Conservation (phyloP, 2,329 filamentous ascomycete species). For the Neofusicoccum sp. region DNA sequence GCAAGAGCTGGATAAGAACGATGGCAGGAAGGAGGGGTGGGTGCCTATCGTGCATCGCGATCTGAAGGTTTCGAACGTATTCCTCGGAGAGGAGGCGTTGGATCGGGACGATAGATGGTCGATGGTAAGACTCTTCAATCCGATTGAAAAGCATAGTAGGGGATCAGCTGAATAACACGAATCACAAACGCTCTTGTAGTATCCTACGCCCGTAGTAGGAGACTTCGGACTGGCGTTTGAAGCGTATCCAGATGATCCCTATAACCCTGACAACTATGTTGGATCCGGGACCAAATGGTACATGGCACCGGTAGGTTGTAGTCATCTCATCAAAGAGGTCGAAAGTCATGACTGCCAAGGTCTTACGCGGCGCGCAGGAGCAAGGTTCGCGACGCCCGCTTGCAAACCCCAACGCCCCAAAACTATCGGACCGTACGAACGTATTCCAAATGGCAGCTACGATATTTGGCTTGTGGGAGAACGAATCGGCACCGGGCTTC, state of each 20-base stretch:
- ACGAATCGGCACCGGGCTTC: not conserved
- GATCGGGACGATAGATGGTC: not conserved
- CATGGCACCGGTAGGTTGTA: not conserved
- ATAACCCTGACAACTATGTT: not conserved
- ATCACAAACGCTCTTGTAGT: not conserved
- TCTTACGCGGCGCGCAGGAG: not conserved
- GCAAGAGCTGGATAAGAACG: not conserved
- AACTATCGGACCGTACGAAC: slow-evolving; percentile 2
- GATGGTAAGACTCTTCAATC: not conserved
- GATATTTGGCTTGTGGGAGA: not conserved
- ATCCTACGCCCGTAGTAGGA: not conserved
- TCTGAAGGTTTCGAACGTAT: not conserved
- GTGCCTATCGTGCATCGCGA: slow-evolving; percentile 4
- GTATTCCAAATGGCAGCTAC: not conserved
- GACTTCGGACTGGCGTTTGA: not conserved
- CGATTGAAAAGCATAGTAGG: not conserved
- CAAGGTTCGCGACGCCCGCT: not conserved
- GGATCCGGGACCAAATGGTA: not conserved
- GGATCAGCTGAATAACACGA: not conserved
- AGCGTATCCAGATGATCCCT: not conserved
- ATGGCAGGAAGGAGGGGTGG: not conserved
- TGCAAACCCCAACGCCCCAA: too few species aligned
- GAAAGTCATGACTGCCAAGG: too few species aligned
- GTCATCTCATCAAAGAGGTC: too few species aligned
- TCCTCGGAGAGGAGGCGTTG: not conserved